Percentiles rank a stretch among this genome's conserved stretches.
phyloP scores from a whole-genome alignment of 495 filamentous ascomycete genomes.

The Aspergillus leporis region DNA sequence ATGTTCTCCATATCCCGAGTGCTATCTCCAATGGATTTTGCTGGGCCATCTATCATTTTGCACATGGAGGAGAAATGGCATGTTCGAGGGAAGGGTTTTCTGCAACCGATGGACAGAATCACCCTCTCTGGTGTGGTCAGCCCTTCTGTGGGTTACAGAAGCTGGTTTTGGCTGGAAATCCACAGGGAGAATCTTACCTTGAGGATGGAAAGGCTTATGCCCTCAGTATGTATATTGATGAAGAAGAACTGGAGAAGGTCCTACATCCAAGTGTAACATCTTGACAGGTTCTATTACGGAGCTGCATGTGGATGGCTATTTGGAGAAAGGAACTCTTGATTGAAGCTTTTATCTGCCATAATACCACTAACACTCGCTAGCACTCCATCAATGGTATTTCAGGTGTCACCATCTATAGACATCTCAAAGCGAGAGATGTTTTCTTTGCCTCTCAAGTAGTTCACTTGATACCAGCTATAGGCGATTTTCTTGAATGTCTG shows the following conservation, averaged over 20 bases:
- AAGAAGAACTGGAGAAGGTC: neutral
- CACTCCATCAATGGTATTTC: too few species aligned
- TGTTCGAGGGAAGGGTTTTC: neutral
- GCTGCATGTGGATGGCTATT: too few species aligned
- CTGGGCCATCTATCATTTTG: neutral
- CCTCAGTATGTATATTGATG: neutral
- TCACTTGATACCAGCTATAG: too few species aligned
- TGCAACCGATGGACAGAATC: neutral
- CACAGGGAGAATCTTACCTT: neutral
- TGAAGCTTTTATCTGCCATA: too few species aligned
- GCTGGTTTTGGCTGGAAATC: neutral
- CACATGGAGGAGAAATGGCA: neutral
- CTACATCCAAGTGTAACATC: too few species aligned
- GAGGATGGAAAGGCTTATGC: neutral
- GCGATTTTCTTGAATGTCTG: too few species aligned
- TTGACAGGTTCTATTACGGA: too few species aligned
- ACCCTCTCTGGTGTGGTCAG: neutral
- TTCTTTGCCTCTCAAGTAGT: too few species aligned
- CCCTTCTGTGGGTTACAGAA: neutral
- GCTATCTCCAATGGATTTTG: constrained; percentile 6
- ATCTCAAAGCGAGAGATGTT: too few species aligned
- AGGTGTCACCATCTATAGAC: too few species aligned
- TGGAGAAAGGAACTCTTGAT: too few species aligned
- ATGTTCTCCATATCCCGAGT: constrained; percentile 4
- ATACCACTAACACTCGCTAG: too few species aligned